Base-by-base conservation (phyloP, 2,329 filamentous ascomycete genomes). In the Penicillium concentricum region DNA sequence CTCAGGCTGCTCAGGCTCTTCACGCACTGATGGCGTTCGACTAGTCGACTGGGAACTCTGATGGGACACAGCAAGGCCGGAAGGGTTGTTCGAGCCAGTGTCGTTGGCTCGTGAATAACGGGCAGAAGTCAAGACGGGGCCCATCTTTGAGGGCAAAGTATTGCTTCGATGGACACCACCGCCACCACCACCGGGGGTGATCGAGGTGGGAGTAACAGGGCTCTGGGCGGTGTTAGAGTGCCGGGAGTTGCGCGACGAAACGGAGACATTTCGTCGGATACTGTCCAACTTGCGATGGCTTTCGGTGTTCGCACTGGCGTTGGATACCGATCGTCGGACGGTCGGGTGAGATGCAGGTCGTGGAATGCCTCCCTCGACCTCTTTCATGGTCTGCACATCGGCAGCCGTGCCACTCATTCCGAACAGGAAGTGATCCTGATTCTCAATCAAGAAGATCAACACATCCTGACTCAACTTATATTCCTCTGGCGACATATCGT, bases 341-440 rank as follows among this genome's bases (percentile, higher is more conserved):
- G 61, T 71, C 71, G 46, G 81, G 83, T 60, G 84, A 68, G 73
- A 79, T 70, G 77, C 77, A 54, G 74, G 78, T 58, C 73, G 82
- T 65, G 72, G 76, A 74, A 65, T 73, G 3, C 88, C 88, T 55
- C 89, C 90, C 69, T 92, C 87, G 37, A 87, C 80, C 59, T 87
- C 84, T 67, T 84, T 83, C 48, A 86, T 81, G 8, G 85, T 87
- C 59, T 85, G 87, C 70, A 95, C 91, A 70, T 97, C 92, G n/a
- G 92, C 90, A n/a, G 87, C 92, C n/a, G 92, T 97, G 43, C 94
- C 94, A 71, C 92, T 91, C 94, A 99, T 99, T 54, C 94, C 94
- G 62, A 99, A 95, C 63, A 99, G 80, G 80, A 99, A 99, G 74
- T 96, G 91, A 69, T 99, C 94, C 73, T 99, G 94, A 68, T 99